Evolutionary conservation across 768 basidiomycete species (phyloP).

Genomic region (Phanerodontia chrysosporium): DNA sequence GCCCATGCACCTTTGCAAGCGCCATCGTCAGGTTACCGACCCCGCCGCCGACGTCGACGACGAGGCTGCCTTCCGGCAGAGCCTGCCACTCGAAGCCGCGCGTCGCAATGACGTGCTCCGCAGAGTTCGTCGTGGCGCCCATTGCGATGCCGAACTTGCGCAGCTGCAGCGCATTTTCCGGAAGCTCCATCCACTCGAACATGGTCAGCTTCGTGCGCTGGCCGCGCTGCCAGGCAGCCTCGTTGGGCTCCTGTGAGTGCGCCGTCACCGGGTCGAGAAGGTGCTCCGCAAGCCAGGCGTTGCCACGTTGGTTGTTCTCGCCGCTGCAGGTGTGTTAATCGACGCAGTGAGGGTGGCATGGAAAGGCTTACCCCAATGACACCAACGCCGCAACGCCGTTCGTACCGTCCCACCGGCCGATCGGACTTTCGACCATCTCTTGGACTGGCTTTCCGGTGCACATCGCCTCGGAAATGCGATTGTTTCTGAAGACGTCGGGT

Average conservation of each 20-base stretch:
- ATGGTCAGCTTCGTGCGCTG: slow-evolving; percentile 9
- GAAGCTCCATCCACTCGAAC: slow-evolving; percentile 9
- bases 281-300: slow-evolving; percentile 16
- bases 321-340: not conserved
- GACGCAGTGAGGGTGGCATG: too few species aligned
- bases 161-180: slow-evolving; percentile 9
- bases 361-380: not conserved
- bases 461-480: slow-evolving; percentile 17
- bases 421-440: not conserved
- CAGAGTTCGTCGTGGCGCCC: not conserved
- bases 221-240: slow-evolving; percentile 13
- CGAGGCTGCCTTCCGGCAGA: slow-evolving; percentile 16
- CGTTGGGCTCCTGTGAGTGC: slow-evolving; percentile 14
- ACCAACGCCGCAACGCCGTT: slow-evolving; percentile 1
- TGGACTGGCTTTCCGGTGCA: slow-evolving; percentile 18
- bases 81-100: slow-evolving; percentile 23
- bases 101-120: not conserved
- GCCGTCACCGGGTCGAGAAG: slow-evolving; percentile 19
- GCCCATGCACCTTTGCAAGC: slow-evolving; percentile 17
- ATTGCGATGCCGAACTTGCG: slow-evolving; percentile 6
- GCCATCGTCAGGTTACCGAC: slow-evolving; percentile 23
- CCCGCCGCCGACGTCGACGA: slow-evolving; percentile 33
- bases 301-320: not conserved
- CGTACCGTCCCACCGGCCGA: slow-evolving; percentile 5
- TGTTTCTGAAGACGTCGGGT: slow-evolving; percentile 28